Evolutionary conservation across 176 grass and related monocot species (phyloP).

Genomic region (Eragrostis curvula): DNA sequence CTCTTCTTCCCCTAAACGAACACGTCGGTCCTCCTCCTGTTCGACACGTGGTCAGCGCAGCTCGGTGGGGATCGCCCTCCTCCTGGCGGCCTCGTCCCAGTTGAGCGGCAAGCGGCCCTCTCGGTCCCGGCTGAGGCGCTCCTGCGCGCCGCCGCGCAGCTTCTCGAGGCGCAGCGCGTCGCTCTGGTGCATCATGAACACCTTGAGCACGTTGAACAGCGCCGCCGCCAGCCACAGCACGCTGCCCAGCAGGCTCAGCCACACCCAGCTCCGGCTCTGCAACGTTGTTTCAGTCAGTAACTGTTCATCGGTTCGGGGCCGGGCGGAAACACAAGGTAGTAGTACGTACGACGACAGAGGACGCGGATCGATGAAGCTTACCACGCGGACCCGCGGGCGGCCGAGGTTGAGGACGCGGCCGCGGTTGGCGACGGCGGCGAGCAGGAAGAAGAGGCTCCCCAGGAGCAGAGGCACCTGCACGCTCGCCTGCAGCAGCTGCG

Average conservation of each 20-base stretch:
- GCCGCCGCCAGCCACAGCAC: conserved; percentile 63
- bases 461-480: conserved; percentile 73
- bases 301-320: no score
- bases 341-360: not conserved
- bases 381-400: conserved; percentile 8
- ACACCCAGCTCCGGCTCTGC: conserved; percentile 55
- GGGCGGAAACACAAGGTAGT: not conserved
- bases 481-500: conserved; percentile 79
- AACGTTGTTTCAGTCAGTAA: no score
- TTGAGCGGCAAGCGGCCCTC: conserved; percentile 56
- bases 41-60: not conserved
- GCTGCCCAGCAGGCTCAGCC: conserved; percentile 64
- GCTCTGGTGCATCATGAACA: conserved; percentile 71
- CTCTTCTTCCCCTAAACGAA: no score
- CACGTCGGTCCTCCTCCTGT: no score
- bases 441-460: conserved; percentile 81
- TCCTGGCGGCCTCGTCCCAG: conserved; percentile 34
- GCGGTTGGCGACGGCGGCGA: conserved; percentile 55
- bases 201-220: conserved; percentile 68
- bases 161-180: conserved; percentile 74
- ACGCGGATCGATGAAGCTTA: not conserved
- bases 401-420: not conserved
- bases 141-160: conserved; percentile 84
- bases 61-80: conserved; percentile 18
- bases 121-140: conserved; percentile 63